These are phyloP conservation scores for Periconia sp. DNA, from an alignment of 2,329 filamentous ascomycete species.

Conservation along the genomic window DNA sequence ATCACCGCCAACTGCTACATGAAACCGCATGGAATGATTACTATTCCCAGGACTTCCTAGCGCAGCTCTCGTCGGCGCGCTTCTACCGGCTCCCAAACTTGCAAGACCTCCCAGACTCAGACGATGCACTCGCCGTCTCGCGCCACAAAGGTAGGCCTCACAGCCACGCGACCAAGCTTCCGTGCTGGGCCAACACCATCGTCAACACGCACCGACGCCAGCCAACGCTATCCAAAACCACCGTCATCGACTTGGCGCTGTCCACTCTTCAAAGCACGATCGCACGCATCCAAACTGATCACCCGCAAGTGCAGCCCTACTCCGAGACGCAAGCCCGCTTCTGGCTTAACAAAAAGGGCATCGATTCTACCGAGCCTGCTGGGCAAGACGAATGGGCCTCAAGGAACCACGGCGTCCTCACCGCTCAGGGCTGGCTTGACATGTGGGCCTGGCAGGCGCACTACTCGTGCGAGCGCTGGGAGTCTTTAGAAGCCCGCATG, in stretches of 20 bases:
- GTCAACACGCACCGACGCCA: constrained; percentile 9
- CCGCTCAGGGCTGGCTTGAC: constrained; percentile 11
- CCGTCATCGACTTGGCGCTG: constrained; percentile 12
- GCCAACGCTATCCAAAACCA: constrained; percentile 10
- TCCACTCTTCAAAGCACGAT: constrained; percentile 10
- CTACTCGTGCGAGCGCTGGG: too few species aligned
- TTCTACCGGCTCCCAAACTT: constrained; percentile 14
- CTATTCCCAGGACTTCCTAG: constrained; percentile 13
- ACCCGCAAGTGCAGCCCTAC: constrained; percentile 9
- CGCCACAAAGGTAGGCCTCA: constrained; percentile 9
- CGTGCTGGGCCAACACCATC: constrained; percentile 12
- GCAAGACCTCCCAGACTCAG: constrained; percentile 12
- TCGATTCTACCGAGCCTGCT: constrained; percentile 6
- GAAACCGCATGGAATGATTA: constrained; percentile 12
- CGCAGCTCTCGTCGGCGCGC: constrained; percentile 11
- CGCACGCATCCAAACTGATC: constrained; percentile 9
- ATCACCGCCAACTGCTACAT: constrained; percentile 9
- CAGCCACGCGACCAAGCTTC: constrained; percentile 12
- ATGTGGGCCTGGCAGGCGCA: constrained; percentile 12
- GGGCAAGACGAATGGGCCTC: constrained; percentile 11
- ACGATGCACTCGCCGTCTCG: constrained; percentile 8
- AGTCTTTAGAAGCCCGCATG: too few species aligned
- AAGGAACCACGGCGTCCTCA: constrained; percentile 10
- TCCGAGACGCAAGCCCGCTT: constrained; percentile 12
- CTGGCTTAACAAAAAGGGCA: constrained; percentile 12